Percentiles rank a stretch among this genome's conserved stretches.
These are phyloP conservation scores for Fermentozyma sake DNA, from an alignment of 1,139 yeast species.

Conservation along the genomic window DNA sequence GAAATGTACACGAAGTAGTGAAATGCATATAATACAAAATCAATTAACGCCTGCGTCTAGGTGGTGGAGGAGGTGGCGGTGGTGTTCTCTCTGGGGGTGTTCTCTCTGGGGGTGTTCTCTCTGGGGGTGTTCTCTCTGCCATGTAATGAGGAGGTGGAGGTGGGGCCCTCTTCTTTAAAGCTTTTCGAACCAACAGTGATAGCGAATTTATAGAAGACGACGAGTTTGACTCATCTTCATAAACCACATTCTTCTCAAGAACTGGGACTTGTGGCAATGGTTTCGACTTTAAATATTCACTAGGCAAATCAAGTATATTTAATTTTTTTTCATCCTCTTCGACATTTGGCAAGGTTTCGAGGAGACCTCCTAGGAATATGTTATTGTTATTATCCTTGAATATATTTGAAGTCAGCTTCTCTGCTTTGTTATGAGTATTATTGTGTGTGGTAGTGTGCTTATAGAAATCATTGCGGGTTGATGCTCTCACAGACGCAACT, in stretches of 20 bases:
- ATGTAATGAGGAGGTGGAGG: constrained; percentile 36
- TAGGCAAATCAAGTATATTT: constrained; percentile 30
- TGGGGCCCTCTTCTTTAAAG: constrained; percentile 34
- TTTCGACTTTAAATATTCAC: constrained; percentile 24
- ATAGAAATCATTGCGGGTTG: constrained; percentile 35
- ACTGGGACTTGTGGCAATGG: constrained; percentile 11
- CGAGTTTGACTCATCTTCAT: constrained; percentile 8
- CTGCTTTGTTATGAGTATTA: constrained; percentile 1
- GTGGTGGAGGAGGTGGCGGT: constrained; percentile 14
- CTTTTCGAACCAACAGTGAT: constrained; percentile 24
- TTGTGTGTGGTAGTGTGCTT: constrained; percentile 32
- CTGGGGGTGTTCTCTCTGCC: constrained; percentile 4
- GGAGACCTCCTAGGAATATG: constrained; percentile 10
- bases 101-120: background rate
- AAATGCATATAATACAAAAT: too few relatives aligned
- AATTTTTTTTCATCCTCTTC: constrained; percentile 1
- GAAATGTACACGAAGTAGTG: too few relatives aligned
- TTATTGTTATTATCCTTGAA: constrained; percentile 15
- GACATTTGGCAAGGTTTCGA: constrained; percentile 1
- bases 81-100: constrained; percentile 5
- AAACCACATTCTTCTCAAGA: constrained; percentile 6
- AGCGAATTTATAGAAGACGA: constrained; percentile 16
- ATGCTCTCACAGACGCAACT: constrained; percentile 37
- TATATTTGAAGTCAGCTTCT: constrained; percentile 2
- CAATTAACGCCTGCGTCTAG: constrained; percentile 2